Base-by-base conservation (phyloP, 2,329 filamentous ascomycete genomes). In the Pleoardoris graminearum region DNA sequence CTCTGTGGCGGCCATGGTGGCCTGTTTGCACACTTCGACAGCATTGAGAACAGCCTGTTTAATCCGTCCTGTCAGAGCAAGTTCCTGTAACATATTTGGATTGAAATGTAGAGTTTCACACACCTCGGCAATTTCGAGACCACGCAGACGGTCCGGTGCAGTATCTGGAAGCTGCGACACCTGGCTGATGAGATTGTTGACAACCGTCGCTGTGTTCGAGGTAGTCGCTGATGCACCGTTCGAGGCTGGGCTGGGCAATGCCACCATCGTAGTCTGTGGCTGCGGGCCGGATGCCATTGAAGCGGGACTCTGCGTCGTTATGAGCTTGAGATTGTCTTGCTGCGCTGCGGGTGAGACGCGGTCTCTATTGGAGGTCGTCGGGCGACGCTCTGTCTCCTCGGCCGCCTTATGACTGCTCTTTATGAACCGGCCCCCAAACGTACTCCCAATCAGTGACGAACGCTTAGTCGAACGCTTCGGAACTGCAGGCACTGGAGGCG, bases 111-210 rank as follows among this genome's bases (percentile, higher is more conserved):
- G 42, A 33, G 45, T 33, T 29, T 27, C 32, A 63, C 59, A 51
- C 33, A 70, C 67, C 59, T 70, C 59, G 50, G 63, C 61, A 19
- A 67, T 64, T 38, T 66, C 54, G 6, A 67, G 32, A 21, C 57
- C 57, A 3, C 62, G 55, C 27, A 62, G 19, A 21, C 58, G 58
- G 7, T 66, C 55, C 10, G 52, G 43, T 11, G 60, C 53, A 3
- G 54, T 48, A n/a, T 25, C 17, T 17, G 49, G 42, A 23, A 64
- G 50, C 1, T 25, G 25, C 2, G 51, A 41, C n/a, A 64, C 49
- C 5, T 45, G 51, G 7, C 55, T 43, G 11, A 62, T 37, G 11
- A 69, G 55, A 4, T 56, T 55, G 7, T 52, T 51, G 30, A 68
- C 27, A 19, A 59, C 38, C 14, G 14, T 44, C 5, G 47, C 35